Conservation (phyloP, 257 asterid species). For the Solanum habrochaites region DNA sequence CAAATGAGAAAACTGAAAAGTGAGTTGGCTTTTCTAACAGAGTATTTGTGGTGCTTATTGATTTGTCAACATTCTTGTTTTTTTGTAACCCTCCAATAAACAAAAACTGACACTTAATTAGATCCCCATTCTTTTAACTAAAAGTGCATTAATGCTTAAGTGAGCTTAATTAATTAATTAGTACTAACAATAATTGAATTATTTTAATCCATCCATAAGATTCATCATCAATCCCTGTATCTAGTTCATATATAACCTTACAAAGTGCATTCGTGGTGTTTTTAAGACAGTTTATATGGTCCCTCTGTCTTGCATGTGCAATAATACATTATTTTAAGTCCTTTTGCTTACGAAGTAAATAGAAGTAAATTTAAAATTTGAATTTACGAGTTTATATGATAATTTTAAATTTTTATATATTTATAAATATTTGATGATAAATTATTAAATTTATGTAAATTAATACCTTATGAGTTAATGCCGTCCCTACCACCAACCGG, state of each 20-base stretch:
- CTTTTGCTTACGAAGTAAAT: neutral
- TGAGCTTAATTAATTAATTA: neutral
- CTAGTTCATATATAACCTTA: neutral
- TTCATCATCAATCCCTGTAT: neutral
- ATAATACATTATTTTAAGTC: neutral
- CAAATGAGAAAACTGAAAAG: neutral
- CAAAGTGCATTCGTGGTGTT: neutral
- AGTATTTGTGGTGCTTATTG: neutral
- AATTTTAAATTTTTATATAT: neutral
- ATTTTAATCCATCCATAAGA: neutral
- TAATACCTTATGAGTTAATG: neutral
- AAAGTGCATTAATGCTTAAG: neutral
- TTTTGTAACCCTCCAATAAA: neutral
- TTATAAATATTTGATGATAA: neutral
- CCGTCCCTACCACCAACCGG: neutral
- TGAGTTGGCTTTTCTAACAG: neutral
- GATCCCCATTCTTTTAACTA: neutral
- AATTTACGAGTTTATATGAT: rapidly evolving
- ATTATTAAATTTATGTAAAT: neutral
- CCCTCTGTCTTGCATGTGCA: neutral
- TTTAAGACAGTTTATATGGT: neutral
- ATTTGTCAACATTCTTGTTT: neutral
- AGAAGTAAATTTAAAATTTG: neutral
- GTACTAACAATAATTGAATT: neutral
- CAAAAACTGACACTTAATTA: neutral